phyloP scores from a whole-genome alignment of 352 stramenopile species.

The Phytophthora sansomeana region DNA sequence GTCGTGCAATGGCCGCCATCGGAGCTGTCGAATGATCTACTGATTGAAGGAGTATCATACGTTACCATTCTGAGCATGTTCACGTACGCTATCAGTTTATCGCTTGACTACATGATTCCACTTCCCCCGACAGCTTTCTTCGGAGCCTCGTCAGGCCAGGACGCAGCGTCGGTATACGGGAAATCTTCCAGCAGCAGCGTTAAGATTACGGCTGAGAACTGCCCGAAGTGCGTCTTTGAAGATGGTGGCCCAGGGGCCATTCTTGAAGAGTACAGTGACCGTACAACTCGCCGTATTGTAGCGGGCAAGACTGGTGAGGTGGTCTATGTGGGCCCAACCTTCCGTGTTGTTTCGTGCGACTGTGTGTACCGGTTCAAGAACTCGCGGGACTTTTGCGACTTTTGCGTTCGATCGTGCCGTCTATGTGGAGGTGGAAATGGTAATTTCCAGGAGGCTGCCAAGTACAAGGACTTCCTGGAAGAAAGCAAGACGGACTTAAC shows the following conservation, averaged over 20 bases:
- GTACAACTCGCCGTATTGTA: constrained; percentile 53
- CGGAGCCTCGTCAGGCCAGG: constrained; percentile 55
- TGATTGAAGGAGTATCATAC: constrained; percentile 53
- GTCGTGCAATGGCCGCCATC: constrained; percentile 51
- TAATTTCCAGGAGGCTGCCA: constrained; percentile 76
- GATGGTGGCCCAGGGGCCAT: constrained; percentile 78
- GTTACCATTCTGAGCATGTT: constrained; percentile 50
- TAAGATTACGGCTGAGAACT: constrained; percentile 81
- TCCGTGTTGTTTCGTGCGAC: constrained; percentile 86
- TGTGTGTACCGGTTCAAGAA: constrained; percentile 80
- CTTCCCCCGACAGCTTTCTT: constrained; percentile 83
- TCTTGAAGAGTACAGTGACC: constrained; percentile 70
- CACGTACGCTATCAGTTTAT: constrained; percentile 55
- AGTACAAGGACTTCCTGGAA: constrained; percentile 79
- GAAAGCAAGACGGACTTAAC: constrained; percentile 63
- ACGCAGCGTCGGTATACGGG: constrained; percentile 51
- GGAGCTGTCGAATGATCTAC: constrained; percentile 50
- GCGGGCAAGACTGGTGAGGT: constrained; percentile 53
- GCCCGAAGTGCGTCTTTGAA: constrained; percentile 83
- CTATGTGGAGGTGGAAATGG: constrained; percentile 81
- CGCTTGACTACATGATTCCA: constrained; percentile 68
- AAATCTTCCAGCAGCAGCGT: constrained; percentile 29
- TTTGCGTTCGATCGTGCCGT: constrained; percentile 77
- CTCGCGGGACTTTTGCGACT: constrained; percentile 73
- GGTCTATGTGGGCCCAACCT: constrained; percentile 76